These are phyloP conservation scores for Neurospora discreta DNA, from an alignment of 495 filamentous ascomycete genomes.

Conservation along the genomic window DNA sequence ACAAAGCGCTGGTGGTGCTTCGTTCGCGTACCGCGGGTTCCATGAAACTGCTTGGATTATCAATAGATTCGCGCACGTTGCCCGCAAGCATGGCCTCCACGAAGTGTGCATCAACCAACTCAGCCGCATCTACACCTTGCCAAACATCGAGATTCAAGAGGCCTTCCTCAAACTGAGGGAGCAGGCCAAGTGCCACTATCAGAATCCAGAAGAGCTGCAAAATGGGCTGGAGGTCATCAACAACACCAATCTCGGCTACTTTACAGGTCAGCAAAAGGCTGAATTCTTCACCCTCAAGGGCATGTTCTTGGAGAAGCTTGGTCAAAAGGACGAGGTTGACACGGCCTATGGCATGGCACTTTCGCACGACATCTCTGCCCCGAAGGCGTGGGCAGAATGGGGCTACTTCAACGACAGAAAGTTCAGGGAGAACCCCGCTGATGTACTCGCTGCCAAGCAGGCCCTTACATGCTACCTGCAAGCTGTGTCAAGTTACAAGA, in stretches of 20 bases:
- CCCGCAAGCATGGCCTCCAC: slow-evolving; percentile 89
- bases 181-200: slow-evolving; percentile 97
- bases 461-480: slow-evolving; percentile 94
- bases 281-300: slow-evolving; percentile 99
- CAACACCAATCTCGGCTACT: slow-evolving; percentile 98
- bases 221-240: slow-evolving; percentile 97
- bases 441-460: slow-evolving; percentile 72
- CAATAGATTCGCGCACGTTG: slow-evolving; percentile 96
- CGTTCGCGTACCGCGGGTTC: slow-evolving; percentile 91
- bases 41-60: slow-evolving; percentile 99
- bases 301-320: slow-evolving; percentile 95
- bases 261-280: slow-evolving; percentile 88
- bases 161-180: slow-evolving; percentile 95
- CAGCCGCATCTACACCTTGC: slow-evolving; percentile 93
- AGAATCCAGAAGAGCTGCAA: slow-evolving; percentile 81
- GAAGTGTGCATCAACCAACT: slow-evolving; percentile 96
- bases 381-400: slow-evolving; percentile 99
- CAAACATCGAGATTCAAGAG: slow-evolving; percentile 99
- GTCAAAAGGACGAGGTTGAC: slow-evolving; percentile 79
- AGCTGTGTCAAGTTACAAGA: slow-evolving; percentile 92
- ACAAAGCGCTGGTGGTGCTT: slow-evolving; percentile 66
- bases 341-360: slow-evolving; percentile 88
- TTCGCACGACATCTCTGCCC: slow-evolving; percentile 86
- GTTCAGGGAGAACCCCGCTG: slow-evolving; percentile 77
- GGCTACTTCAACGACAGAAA: slow-evolving; percentile 92